A percentile compares a stretch with the other conserved stretches of the same genome.
Evolutionary conservation across 768 basidiomycete genomes (phyloP).

Genomic region (Russula virescens): DNA sequence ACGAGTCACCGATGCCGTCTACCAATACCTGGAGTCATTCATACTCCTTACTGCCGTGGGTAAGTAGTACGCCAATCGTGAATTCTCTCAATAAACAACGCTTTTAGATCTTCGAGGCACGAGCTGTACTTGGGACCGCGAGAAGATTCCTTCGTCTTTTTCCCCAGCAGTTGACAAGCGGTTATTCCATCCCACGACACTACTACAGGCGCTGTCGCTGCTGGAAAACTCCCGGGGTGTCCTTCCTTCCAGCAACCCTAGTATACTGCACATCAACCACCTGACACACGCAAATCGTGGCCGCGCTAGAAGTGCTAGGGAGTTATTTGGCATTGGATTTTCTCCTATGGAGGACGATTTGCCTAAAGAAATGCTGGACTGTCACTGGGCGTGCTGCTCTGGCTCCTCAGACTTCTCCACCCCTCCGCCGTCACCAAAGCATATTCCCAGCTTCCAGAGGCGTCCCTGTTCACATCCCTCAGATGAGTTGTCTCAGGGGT

Average conservation of each 20-base stretch:
- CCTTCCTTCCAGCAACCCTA: constrained; percentile 16
- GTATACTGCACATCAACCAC: constrained; percentile 18
- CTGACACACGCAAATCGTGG: constrained; percentile 9
- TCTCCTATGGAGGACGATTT: not conserved
- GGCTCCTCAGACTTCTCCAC: not conserved
- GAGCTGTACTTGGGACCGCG: constrained; percentile 14
- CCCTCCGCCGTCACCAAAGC: too few relatives aligned
- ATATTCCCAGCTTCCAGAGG: not conserved
- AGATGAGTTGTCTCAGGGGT: not conserved
- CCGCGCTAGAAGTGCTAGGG: not conserved
- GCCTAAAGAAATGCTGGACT: not conserved
- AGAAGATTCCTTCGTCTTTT: constrained; percentile 15
- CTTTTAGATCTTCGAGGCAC: constrained; percentile 24
- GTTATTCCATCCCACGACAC: constrained; percentile 20
- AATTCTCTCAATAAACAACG: not conserved
- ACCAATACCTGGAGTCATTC: constrained; percentile 15
- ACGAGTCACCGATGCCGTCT: constrained; percentile 16
- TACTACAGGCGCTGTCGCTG: constrained; percentile 15
- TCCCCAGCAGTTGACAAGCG: constrained; percentile 14
- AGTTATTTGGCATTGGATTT: not conserved
- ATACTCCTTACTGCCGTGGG: constrained; percentile 23
- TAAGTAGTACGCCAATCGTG: not conserved
- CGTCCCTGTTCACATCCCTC: not conserved
- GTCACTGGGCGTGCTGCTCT: not conserved
- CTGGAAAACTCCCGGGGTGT: constrained; percentile 4